Evolutionary conservation across 2,329 filamentous ascomycete genomes (phyloP).

Genomic region (Neonectria punicea): DNA sequence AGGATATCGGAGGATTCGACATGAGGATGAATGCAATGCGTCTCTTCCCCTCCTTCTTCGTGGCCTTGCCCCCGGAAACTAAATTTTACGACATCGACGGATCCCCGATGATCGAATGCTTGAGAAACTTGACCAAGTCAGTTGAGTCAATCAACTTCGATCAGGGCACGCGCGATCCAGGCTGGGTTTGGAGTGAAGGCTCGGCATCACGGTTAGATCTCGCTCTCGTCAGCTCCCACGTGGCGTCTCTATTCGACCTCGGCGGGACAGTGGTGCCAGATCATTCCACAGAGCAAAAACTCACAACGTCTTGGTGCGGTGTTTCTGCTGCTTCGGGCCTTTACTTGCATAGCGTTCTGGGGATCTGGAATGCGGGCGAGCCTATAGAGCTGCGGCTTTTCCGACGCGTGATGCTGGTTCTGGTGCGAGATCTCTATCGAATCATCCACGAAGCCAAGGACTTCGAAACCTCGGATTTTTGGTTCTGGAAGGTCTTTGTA

Average conservation of each 20-base stretch:
- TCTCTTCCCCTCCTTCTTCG: conserved; percentile 35
- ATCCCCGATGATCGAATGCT: conserved; percentile 20
- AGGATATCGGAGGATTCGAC: conserved; percentile 33
- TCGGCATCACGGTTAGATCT: conserved; percentile 33
- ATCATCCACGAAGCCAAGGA: rapidly evolving
- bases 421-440: conserved; percentile 25
- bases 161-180: conserved; percentile 25
- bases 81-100: conserved; percentile 31
- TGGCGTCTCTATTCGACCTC: conserved; percentile 26
- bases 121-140: conserved; percentile 25
- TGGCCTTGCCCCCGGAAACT: background rate
- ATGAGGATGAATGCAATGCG: conserved; percentile 29
- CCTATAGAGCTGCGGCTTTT: conserved; percentile 22
- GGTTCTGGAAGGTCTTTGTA: conserved; percentile 36
- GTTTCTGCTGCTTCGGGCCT: conserved; percentile 26
- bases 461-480: conserved; percentile 4
- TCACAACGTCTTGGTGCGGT: conserved; percentile 32
- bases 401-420: conserved; percentile 5
- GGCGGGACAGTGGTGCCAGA: background rate
- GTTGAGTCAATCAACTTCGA: conserved; percentile 3
- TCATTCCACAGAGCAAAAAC: background rate
- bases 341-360: conserved; percentile 33
- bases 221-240: conserved; percentile 28
- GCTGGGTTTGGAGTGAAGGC: conserved; percentile 37
- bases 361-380: conserved; percentile 23